phyloP scores from a whole-genome alignment of 1,284 basidiomycete genomes.

The Irpex sp. region DNA sequence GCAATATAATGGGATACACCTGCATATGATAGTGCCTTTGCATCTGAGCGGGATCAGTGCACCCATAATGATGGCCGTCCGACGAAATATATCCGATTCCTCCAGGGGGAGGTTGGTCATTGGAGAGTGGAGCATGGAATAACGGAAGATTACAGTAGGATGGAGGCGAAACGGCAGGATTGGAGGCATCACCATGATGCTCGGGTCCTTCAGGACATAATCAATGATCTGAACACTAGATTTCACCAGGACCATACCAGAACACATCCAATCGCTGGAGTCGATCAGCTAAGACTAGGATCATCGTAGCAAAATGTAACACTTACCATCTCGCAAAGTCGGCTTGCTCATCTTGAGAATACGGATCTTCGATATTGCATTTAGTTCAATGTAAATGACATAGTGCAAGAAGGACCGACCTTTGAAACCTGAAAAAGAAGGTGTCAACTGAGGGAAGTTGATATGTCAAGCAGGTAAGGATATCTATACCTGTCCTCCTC shows the following conservation, averaged over 20 bases:
- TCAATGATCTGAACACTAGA: no score
- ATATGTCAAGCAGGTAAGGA: background rate
- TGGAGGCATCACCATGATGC: conserved; percentile 37
- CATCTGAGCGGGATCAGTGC: conserved; percentile 51
- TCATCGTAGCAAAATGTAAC: no score
- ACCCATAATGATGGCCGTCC: conserved; percentile 52
- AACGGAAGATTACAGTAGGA: conserved; percentile 54
- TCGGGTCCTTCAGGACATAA: conserved; percentile 37
- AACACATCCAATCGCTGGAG: conserved; percentile 51
- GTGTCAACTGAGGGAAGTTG: background rate
- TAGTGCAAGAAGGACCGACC: conserved; percentile 13
- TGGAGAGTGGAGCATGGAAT: conserved; percentile 44
- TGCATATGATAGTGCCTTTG: conserved; percentile 61
- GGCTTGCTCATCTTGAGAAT: conserved; percentile 49
- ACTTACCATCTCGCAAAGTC: conserved; percentile 54
- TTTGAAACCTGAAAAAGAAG: conserved; percentile 24
- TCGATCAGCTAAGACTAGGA: background rate
- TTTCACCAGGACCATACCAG: conserved; percentile 24
- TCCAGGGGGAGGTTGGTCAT: conserved; percentile 21
- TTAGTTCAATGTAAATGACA: no score
- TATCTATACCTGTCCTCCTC: conserved; percentile 45
- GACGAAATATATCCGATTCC: conserved; percentile 48
- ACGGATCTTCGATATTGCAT: conserved; percentile 41
- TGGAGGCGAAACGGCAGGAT: conserved; percentile 34
- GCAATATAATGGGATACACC: conserved; percentile 19